Evolutionary conservation across 177 flowering plant species (phyloP), one percentile per base, ranked within the genome.

Genomic region (Telopea speciosissima): DNA sequence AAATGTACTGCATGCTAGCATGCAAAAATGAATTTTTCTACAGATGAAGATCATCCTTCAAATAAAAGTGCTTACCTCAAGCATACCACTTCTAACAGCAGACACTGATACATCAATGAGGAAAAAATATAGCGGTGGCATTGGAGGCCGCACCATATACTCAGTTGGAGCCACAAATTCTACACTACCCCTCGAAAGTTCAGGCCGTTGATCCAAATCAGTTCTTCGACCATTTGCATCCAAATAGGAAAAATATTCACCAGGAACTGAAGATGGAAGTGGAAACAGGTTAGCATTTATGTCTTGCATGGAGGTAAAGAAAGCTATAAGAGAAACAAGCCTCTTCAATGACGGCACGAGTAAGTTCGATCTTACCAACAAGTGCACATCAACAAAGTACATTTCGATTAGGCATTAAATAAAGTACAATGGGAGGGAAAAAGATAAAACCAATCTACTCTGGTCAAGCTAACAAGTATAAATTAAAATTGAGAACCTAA

Each of bases 111-210:
- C 99, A 76, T 96, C 98, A 54, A 96, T 93, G 79, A 96, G 96
- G 78, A 96, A 96, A 82, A 96, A 96, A 67, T 89, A 96, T 45
- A 86, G 78, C 36, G 99, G 99, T 12, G 98, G 99, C 99, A 96
- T 96, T 54, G 99, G 99, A 68, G 98, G 97, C 74, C 99, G 98
- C 77, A 90, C 92, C 97, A 96, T 93, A 79, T 96, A 96, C 66
- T 96, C 98, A 69, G 96, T 86, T 68, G 99, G 97, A 78, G 99
- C 99, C 83, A 96, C 90, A 85, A 86, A 91, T 66, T 96, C 99
- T 25, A 96, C 97, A 84, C 92, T 91, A 61, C 99, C 99, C 84
- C 82, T 87, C 22, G 79, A 79, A 79, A 96, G 98, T 81, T 96
- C 99, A 75, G 98, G 98, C 63, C 96, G 80, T 74, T 89, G 87